phyloP scores from a whole-genome alignment of 441 rosid genomes.

The Gossypium davidsonii region DNA sequence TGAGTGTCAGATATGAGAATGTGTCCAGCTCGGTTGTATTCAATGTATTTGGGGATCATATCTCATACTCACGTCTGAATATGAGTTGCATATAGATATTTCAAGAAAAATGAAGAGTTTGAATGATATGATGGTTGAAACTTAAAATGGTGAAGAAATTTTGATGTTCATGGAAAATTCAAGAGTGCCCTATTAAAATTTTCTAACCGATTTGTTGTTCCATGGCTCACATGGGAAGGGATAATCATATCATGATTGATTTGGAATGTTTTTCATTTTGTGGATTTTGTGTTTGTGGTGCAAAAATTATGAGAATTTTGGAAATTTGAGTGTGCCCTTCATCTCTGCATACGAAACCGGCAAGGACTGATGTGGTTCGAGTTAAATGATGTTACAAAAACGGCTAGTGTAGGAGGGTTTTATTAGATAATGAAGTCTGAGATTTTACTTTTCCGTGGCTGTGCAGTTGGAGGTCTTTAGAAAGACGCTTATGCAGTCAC shows the following conservation, averaged over 20 bases:
- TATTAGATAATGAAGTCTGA: not conserved
- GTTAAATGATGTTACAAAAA: not conserved
- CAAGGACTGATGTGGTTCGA: not conserved
- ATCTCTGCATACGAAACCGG: not conserved
- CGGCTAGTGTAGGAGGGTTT: not conserved
- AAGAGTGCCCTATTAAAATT: not conserved
- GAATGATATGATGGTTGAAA: not conserved
- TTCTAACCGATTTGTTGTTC: not conserved
- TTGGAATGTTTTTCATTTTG: not conserved
- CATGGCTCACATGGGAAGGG: not conserved
- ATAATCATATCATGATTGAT: not conserved
- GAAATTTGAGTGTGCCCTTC: not conserved
- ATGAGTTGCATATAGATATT: not conserved
- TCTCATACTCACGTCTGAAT: not conserved
- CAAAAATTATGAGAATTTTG: not conserved
- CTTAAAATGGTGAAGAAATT: not conserved
- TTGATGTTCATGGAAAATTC: not conserved
- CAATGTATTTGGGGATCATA: too few relatives aligned
- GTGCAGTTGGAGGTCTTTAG: slow-evolving; percentile 80
- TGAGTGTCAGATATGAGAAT: too few relatives aligned
- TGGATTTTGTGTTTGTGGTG: not conserved
- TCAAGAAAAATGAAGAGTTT: too few relatives aligned
- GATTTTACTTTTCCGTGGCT: not conserved
- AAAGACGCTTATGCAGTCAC: slow-evolving; percentile 78
- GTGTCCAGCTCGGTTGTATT: too few relatives aligned